Evolutionary conservation across 257 asterid species (phyloP).

Genomic region (Anisodus tanguticus): DNA sequence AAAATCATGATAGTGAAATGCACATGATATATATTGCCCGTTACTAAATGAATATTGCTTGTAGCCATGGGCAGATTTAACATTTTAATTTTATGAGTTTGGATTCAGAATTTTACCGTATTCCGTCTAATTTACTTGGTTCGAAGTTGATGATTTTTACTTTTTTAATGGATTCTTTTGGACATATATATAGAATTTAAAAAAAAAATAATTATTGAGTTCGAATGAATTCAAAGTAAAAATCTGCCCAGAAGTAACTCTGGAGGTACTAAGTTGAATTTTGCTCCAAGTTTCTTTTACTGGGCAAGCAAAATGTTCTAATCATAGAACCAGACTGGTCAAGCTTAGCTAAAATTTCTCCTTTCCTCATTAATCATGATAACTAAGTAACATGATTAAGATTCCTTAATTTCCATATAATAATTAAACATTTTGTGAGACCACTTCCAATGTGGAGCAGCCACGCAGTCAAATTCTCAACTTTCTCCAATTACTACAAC

Average conservation of each 20-base stretch:
- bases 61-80: background rate
- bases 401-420: constrained; percentile 14
- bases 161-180: too few species aligned
- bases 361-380: constrained; percentile 1
- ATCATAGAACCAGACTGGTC: constrained; percentile 24
- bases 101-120: background rate
- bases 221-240: background rate
- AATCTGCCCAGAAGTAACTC: background rate
- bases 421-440: background rate
- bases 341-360: background rate
- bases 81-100: background rate
- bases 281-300: background rate
- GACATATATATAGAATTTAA: too few species aligned
- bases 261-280: background rate
- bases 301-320: constrained; percentile 13
- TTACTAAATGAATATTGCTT: background rate
- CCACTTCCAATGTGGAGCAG: constrained; percentile 10
- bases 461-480: background rate
- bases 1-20: background rate
- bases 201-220: too few species aligned
- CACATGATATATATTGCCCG: background rate
- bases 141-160: background rate
- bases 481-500: background rate
- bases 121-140: background rate
- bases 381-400: constrained; percentile 27